phyloP scores from a whole-genome alignment of 192 early-diverging fungal genomes.

The Linderina pennispora region DNA sequence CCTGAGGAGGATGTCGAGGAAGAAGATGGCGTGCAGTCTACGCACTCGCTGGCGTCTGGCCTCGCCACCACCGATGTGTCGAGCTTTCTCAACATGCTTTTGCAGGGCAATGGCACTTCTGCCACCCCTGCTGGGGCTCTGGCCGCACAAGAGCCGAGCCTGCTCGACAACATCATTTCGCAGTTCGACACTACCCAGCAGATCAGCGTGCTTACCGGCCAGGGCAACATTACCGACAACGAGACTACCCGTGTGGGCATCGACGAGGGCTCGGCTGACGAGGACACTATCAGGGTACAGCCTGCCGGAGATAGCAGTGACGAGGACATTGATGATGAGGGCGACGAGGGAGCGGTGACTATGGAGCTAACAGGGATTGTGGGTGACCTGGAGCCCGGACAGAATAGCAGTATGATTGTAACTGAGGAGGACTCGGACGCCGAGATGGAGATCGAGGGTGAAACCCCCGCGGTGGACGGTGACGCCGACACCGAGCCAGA shows the following conservation, averaged over 20 bases:
- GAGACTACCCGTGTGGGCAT: slow-evolving; percentile 27
- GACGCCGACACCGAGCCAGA: too few species aligned
- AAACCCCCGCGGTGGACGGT: too few species aligned
- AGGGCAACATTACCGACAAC: slow-evolving; percentile 5
- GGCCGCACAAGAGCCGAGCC: slow-evolving; percentile 19
- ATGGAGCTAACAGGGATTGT: slow-evolving; percentile 44
- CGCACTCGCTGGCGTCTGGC: neutral
- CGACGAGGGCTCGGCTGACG: slow-evolving; percentile 4
- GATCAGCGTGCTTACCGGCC: slow-evolving; percentile 1
- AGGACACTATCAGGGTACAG: neutral
- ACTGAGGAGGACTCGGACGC: too few species aligned
- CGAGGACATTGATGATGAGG: slow-evolving; percentile 1
- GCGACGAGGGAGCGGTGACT: slow-evolving; percentile 24
- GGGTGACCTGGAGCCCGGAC: too few species aligned
- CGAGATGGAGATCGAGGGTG: too few species aligned
- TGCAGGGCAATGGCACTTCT: slow-evolving; percentile 20
- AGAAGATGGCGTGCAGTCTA: neutral
- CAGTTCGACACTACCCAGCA: slow-evolving; percentile 23
- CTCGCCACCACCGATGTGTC: slow-evolving; percentile 5
- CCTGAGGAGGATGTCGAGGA: neutral
- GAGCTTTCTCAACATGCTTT: slow-evolving; percentile 26
- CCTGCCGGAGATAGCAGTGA: slow-evolving; percentile 2
- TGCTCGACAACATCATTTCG: slow-evolving; percentile 38
- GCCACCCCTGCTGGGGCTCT: too few species aligned
- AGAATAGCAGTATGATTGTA: too few species aligned